A percentile compares a stretch with the other conserved stretches of the same genome.
Evolutionary conservation across 1,284 basidiomycete genomes (phyloP).

Genomic region (Ganoderma leucocontextum): DNA sequence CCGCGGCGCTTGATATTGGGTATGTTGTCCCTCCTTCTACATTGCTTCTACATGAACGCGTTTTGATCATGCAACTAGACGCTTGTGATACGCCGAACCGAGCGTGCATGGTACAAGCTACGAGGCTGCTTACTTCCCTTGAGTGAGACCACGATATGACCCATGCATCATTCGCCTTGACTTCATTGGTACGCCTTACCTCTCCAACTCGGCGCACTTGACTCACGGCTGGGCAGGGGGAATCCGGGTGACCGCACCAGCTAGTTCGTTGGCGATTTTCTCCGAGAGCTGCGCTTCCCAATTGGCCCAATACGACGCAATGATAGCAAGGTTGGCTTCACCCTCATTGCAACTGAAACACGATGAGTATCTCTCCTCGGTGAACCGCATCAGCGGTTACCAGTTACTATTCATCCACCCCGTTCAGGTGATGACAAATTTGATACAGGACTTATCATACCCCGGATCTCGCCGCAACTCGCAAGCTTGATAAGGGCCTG

Average conservation of each 20-base stretch:
- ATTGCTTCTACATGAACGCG: background rate
- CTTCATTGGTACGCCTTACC: too few relatives aligned
- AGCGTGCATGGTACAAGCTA: background rate
- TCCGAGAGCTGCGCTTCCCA: too few relatives aligned
- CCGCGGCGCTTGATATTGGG: background rate
- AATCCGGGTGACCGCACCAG: too few relatives aligned
- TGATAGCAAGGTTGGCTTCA: background rate
- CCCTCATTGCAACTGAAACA: background rate
- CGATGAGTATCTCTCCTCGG: background rate
- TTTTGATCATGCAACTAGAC: background rate
- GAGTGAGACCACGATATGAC: background rate
- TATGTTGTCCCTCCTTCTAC: background rate
- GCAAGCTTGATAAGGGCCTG: constrained; percentile 36
- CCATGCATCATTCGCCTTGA: too few relatives aligned
- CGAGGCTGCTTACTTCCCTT: background rate
- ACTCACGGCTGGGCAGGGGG: too few relatives aligned
- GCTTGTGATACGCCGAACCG: background rate
- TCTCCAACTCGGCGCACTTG: too few relatives aligned
- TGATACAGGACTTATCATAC: constrained; percentile 40
- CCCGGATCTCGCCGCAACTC: constrained; percentile 41
- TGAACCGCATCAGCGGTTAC: background rate
- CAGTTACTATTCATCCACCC: too few relatives aligned
- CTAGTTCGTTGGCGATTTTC: too few relatives aligned
- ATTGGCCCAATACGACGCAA: background rate
- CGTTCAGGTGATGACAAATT: constrained; percentile 27